Percentiles rank a stretch among this genome's conserved stretches.
Evolutionary conservation across 768 basidiomycete genomes (phyloP).

Genomic region (Asterophora parasitica): DNA sequence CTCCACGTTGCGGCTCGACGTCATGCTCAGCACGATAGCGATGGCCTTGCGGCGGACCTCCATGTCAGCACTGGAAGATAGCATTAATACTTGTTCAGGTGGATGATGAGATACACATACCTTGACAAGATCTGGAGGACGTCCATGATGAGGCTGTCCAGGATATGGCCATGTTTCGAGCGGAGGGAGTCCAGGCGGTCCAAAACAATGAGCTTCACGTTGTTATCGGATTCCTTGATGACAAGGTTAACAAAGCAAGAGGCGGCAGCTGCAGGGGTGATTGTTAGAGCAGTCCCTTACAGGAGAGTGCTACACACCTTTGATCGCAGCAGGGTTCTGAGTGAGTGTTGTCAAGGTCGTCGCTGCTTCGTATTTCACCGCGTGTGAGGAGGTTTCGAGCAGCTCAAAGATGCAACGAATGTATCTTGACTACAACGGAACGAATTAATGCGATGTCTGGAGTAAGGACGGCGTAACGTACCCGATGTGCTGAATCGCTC

Average conservation of each 20-base stretch:
- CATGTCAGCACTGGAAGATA: conserved; percentile 74
- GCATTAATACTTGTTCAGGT: not conserved
- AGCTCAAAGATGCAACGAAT: conserved; percentile 93
- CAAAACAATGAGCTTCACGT: conserved; percentile 96
- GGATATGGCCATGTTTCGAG: conserved; percentile 79
- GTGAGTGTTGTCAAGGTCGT: conserved; percentile 91
- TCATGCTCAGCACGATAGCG: conserved; percentile 86
- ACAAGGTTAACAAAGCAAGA: conserved; percentile 84
- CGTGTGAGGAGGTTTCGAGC: conserved; percentile 82
- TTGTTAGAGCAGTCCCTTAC: not conserved
- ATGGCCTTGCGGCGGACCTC: conserved; percentile 95
- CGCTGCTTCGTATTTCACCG: conserved; percentile 97
- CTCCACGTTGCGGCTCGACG: conserved; percentile 90
- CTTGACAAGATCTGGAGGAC: conserved; percentile 86
- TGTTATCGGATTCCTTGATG: conserved; percentile 96
- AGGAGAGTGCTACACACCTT: conserved; percentile 48
- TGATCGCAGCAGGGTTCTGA: conserved; percentile 92
- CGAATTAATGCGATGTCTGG: conserved; percentile 9
- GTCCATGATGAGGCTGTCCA: conserved; percentile 94
- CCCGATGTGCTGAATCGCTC: conserved; percentile 75
- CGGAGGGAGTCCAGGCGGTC: conserved; percentile 83
- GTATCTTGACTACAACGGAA: conserved; percentile 66
- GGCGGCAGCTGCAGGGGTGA: conserved; percentile 64
- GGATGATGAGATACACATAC: conserved; percentile 27
- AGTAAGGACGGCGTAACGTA: conserved; percentile 32